These are phyloP conservation scores for Chalaropsis ovoidea DNA, from an alignment of 2,329 filamentous ascomycete genomes.

Conservation along the genomic window DNA sequence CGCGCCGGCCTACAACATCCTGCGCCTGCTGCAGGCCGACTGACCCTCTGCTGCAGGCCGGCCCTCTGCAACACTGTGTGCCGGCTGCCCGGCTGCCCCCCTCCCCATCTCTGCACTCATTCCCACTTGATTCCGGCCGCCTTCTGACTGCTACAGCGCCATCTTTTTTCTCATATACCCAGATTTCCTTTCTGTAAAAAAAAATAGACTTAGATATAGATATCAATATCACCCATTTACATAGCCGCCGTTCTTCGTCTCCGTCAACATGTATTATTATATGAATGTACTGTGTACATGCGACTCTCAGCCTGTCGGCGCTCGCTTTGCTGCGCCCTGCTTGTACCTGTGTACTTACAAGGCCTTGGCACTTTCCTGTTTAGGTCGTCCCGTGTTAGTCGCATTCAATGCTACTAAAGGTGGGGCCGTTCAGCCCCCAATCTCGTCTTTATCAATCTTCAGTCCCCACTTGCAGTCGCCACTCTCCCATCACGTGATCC, in stretches of 20 bases:
- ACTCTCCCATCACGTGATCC: neutral
- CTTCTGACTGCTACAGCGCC: too few species aligned
- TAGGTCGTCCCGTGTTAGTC: neutral
- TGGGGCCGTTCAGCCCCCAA: neutral
- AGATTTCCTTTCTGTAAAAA: neutral
- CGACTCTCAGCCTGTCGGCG: too few species aligned
- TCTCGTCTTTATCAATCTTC: neutral
- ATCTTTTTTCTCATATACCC: too few species aligned
- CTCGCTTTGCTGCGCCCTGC: neutral
- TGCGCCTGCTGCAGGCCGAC: slow-evolving; percentile 12
- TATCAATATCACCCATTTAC: too few species aligned
- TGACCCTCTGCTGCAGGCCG: neutral
- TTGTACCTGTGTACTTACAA: neutral
- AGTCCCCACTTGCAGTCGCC: neutral
- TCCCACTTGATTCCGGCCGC: too few species aligned
- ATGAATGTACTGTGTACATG: too few species aligned
- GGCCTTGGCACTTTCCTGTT: neutral
- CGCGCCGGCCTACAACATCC: slow-evolving; percentile 1
- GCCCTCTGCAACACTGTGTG: too few species aligned
- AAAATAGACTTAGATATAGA: neutral
- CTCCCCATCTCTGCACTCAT: neutral
- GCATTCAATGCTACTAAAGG: neutral
- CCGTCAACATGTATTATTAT: too few species aligned
- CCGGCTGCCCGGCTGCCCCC: neutral
- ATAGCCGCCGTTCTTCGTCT: too few species aligned